Evolutionary conservation across 257 asterid species (phyloP).

Genomic region (Solanum arcanum): DNA sequence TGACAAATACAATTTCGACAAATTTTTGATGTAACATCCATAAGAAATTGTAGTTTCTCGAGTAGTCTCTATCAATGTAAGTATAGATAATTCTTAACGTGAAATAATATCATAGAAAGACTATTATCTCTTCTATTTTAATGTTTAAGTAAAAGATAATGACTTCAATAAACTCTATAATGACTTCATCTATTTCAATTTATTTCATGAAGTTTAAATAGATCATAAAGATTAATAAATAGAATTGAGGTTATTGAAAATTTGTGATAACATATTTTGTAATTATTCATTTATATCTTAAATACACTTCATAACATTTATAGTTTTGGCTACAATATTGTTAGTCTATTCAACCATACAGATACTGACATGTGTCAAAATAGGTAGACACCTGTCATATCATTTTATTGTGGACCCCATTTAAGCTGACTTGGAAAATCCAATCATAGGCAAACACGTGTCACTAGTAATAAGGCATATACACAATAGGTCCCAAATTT

Average conservation of each 20-base stretch:
- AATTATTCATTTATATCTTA: not conserved
- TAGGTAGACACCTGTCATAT: slow-evolving; percentile 14
- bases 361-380: slow-evolving; percentile 26
- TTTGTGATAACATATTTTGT: not conserved
- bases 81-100: not conserved
- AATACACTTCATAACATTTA: not conserved
- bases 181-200: not conserved
- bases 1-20: not conserved
- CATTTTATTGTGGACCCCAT: not conserved
- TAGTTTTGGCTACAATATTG: not conserved
- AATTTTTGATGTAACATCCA: too few species aligned
- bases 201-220: not conserved
- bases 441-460: slow-evolving; percentile 53
- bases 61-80: not conserved
- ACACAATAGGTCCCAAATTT: slow-evolving; percentile 10
- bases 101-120: not conserved
- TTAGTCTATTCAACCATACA: not conserved
- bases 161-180: not conserved
- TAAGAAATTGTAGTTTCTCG: not conserved
- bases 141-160: not conserved
- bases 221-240: not conserved
- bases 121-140: not conserved
- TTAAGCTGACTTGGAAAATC: slow-evolving; percentile 26
- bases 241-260: not conserved
- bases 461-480: slow-evolving; percentile 21